Evolutionary conservation across 805 yeast genomes (phyloP).

Genomic region (Yarrowia sp.): DNA sequence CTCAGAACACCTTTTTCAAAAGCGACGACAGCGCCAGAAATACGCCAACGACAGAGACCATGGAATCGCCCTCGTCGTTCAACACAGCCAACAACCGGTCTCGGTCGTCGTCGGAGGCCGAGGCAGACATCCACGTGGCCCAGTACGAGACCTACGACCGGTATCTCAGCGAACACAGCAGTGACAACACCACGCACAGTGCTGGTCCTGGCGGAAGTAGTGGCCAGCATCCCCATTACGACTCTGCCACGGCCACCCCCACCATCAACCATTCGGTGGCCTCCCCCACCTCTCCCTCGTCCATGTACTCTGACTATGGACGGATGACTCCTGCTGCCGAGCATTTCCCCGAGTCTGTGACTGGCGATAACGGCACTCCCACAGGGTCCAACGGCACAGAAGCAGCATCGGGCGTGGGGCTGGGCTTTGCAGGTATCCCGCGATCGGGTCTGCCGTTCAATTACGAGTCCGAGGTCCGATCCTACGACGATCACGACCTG

Average conservation of each 20-base stretch:
- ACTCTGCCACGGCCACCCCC: constrained; percentile 13
- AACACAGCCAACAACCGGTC: constrained; percentile 25
- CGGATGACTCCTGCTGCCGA: constrained; percentile 7
- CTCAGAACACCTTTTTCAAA: too few relatives aligned
- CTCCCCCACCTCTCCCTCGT: constrained; percentile 27
- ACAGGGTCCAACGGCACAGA: too few relatives aligned
- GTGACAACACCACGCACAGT: neutral
- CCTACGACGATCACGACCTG: neutral
- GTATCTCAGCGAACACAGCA: neutral
- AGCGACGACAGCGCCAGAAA: too few relatives aligned
- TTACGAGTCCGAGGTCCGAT: constrained; percentile 3
- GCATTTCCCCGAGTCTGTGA: too few relatives aligned
- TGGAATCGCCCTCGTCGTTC: constrained; percentile 31
- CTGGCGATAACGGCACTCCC: too few relatives aligned
- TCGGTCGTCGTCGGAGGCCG: constrained; percentile 31
- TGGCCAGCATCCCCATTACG: neutral
- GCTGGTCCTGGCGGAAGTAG: too few relatives aligned
- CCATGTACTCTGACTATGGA: constrained; percentile 28
- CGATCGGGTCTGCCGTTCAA: constrained; percentile 1
- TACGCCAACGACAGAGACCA: neutral
- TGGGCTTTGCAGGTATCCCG: constrained; percentile 24
- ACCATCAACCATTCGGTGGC: neutral
- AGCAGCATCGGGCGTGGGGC: neutral
- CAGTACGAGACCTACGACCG: constrained; percentile 2
- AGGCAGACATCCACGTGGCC: constrained; percentile 9